Conservation (phyloP, 129 eudicot genomes). For the Helianthus tuberosus region DNA sequence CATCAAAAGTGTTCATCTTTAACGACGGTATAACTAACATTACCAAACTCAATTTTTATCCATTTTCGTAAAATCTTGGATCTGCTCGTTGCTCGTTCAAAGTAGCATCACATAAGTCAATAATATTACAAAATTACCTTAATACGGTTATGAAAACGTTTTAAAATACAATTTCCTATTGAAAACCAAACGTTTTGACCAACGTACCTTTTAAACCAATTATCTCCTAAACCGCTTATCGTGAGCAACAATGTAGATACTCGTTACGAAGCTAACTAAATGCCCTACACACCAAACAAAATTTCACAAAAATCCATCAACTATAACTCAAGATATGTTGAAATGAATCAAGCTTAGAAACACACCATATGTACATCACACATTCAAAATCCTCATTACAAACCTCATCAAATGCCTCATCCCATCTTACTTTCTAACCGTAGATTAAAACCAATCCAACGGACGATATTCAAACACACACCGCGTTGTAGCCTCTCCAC, state of each 20-base stretch:
- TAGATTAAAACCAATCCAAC: background rate
- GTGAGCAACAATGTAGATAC: constrained; percentile 16
- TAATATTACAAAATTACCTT: background rate
- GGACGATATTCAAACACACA: background rate
- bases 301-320: constrained; percentile 32
- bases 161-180: constrained; percentile 32
- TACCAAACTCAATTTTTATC: background rate
- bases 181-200: constrained; percentile 41
- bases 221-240: constrained; percentile 40
- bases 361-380: background rate
- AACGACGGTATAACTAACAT: background rate
- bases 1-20: constrained; percentile 22
- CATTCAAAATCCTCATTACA: background rate
- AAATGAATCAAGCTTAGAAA: constrained; percentile 37
- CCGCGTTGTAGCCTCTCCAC: background rate
- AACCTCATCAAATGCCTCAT: background rate
- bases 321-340: constrained; percentile 37
- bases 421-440: constrained; percentile 3
- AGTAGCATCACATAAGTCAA: constrained; percentile 9
- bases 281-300: constrained; percentile 34
- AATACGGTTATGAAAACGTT: constrained; percentile 24
- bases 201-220: constrained; percentile 29
- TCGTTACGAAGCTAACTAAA: constrained; percentile 52
- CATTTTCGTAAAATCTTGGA: constrained; percentile 18
- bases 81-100: constrained; percentile 20